These are phyloP conservation scores for Colletotrichum lentis DNA, from an alignment of 2,329 filamentous ascomycete species.

Conservation along the genomic window DNA sequence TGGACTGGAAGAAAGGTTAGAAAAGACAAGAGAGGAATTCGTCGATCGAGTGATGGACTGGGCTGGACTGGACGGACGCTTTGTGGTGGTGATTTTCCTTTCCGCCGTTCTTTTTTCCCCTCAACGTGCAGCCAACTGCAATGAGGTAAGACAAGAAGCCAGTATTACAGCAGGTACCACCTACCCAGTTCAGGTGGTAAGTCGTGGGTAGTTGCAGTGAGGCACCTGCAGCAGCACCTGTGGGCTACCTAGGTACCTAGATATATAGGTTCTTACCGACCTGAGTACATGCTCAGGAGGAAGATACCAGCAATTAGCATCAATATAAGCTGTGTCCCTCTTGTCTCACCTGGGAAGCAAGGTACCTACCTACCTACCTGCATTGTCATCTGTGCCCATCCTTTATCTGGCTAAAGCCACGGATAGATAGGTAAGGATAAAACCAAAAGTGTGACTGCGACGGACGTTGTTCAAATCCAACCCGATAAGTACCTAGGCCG, in stretches of 20 bases:
- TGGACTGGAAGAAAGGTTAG: not conserved
- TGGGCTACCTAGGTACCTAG: no score
- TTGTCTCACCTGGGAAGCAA: conserved; percentile 26
- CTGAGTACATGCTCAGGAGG: no score
- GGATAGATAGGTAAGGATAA: conserved; percentile 17
- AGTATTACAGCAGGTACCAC: not conserved
- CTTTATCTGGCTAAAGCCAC: not conserved
- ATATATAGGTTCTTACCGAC: no score
- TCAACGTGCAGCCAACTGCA: conserved; percentile 25
- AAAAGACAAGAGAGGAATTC: conserved; percentile 4
- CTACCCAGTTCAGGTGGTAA: conserved; percentile 1
- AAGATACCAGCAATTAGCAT: conserved; percentile 10
- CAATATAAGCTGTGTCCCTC: conserved; percentile 13
- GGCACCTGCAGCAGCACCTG: not conserved
- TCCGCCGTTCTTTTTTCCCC: conserved; percentile 30
- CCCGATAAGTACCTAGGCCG: not conserved
- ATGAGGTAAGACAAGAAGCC: conserved; percentile 6
- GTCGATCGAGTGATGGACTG: conserved; percentile 28
- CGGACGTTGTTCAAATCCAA: conserved; percentile 3
- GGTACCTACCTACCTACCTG: not conserved
- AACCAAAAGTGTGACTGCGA: not conserved
- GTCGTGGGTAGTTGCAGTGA: conserved; percentile 15
- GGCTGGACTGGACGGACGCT: conserved; percentile 30
- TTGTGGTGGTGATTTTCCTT: conserved; percentile 33
- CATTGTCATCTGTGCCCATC: not conserved